Evolutionary conservation across 805 yeast species (phyloP), one percentile per base, ranked within the genome.

Genomic region (Wilhelminamyces savonicus): DNA sequence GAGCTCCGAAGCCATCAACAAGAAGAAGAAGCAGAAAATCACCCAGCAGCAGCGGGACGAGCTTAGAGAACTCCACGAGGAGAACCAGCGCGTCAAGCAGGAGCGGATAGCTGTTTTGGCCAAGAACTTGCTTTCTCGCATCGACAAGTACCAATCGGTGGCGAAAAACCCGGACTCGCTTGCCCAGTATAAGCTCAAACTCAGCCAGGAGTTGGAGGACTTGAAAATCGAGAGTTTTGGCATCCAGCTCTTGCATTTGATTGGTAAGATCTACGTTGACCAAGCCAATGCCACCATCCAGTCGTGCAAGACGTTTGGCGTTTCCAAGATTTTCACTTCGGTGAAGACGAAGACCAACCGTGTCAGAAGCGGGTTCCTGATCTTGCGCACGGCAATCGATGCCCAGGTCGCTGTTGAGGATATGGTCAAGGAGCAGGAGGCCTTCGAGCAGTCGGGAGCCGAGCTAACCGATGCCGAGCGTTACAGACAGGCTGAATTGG

Each of bases 141-240:
- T 88, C 19, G 67, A 62, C 9, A 56, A 58, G 17, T 67, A 66
- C 38, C 45, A 61, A 9, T 83, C 79, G 45, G 75, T 87, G n/a
- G 70, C 67, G 18, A 71, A 72, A 43, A 78, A 75, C 30, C 63
- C 60, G 0, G 84, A 76, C 19, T 78, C 87, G 23, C 66, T 80
- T 30, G 52, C 55, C 5, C 69, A 81, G 0, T 82, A 74, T 47
- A 58, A 53, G n/a, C 44, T 46, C 9, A 75, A 76, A 41, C 60
- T 83, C 17, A 56, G 60, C 23, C 61, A 63, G 31, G 92, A 83
- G 48, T 73, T 82, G 25, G 88, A 82, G 42, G 82, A 82, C 37
- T 64, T 92, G 50, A 92, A 92, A 55, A 75, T 86, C 71, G 98
- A 92, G 66, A 84, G 95, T 31, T 92, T 92, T 61, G 99, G 99